phyloP scores from a whole-genome alignment of 768 basidiomycete species.

The Mycena alexandri region DNA sequence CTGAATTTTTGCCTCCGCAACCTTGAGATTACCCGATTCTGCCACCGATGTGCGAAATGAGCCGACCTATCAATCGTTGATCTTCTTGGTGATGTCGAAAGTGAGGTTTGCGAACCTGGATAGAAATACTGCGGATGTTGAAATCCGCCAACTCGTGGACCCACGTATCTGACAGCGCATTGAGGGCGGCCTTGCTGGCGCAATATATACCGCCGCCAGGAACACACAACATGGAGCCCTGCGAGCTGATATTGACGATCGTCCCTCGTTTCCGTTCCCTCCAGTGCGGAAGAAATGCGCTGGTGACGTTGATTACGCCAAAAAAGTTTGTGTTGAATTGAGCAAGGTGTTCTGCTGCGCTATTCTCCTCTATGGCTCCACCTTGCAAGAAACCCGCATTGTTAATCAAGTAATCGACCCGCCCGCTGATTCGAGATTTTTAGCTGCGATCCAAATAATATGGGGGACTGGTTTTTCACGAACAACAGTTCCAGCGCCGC shows the following conservation, averaged over 20 bases:
- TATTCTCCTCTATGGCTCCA: slow-evolving; percentile 37
- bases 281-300: slow-evolving; percentile 46
- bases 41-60: slow-evolving; percentile 38
- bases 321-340: slow-evolving; percentile 46
- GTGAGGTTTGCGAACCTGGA: slow-evolving; percentile 12
- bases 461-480: neutral
- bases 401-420: slow-evolving; percentile 44
- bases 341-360: slow-evolving; percentile 29
- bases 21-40: slow-evolving; percentile 23
- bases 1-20: slow-evolving; percentile 24
- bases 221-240: slow-evolving; percentile 26
- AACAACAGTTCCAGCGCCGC: slow-evolving; percentile 6
- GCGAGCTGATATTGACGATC: slow-evolving; percentile 40
- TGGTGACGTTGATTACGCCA: slow-evolving; percentile 44
- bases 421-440: slow-evolving; percentile 24
- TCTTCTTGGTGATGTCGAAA: too few relatives aligned
- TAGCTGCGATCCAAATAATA: neutral
- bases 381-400: slow-evolving; percentile 44
- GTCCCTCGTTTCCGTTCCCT: slow-evolving; percentile 29
- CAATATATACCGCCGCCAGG: slow-evolving; percentile 38
- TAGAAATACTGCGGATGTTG: slow-evolving; percentile 22
- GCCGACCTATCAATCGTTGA: slow-evolving; percentile 19
- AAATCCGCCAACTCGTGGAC: slow-evolving; percentile 4
- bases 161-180: slow-evolving; percentile 29
- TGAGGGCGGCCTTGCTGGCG: slow-evolving; percentile 39